Base-by-base conservation (phyloP, 1,284 basidiomycete genomes). In the Cryptococcus sp. region DNA sequence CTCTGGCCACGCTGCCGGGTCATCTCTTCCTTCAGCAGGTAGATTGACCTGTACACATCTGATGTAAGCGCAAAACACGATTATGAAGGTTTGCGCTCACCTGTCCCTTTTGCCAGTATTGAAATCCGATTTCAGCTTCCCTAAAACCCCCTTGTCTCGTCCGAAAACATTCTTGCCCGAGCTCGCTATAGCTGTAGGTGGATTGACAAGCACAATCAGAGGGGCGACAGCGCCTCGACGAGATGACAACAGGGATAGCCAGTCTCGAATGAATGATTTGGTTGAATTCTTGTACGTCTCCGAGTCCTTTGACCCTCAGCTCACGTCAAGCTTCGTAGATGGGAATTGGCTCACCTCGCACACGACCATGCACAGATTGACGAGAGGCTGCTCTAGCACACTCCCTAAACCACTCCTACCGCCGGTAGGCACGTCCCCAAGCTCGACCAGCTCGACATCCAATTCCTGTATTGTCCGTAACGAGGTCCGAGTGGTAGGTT, bases 111-210 rank as follows among this genome's bases (percentile, higher is more conserved):
- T 94, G 59, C 88, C 87, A 0, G 80, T 69, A 64, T 96, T 98
- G 72, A 98, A 98, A 76, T 98, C 96, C 2, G 89, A 83, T 69
- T 82, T 86, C 46, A 98, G 81, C 75, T 92, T 94, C 73, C 97
- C 93, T 51, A 96, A 74, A 9, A 98, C 74, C 85, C 72, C 72
- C 43, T 65, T 66, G 39, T 70, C 69, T 22, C 70, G 61, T 1
- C 71, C 71, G 54, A 73, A 72, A 5, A 74, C 70, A 32, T 63
- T 70, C 43, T 80, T 79, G 14, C 80, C 76, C 37, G 80, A 81
- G 2, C 56, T 55, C 25, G 54, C 59, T 3, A 54, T 46, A 11
- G 45, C 59, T 21, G 59, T 50, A 2, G 69, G 60, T 7, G 66
- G 64, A 44, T 90, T 83, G 47, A 96, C 83, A 59, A 92, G 85